phyloP scores from a whole-genome alignment of 305 asterid species.

The Solanum hybrid region DNA sequence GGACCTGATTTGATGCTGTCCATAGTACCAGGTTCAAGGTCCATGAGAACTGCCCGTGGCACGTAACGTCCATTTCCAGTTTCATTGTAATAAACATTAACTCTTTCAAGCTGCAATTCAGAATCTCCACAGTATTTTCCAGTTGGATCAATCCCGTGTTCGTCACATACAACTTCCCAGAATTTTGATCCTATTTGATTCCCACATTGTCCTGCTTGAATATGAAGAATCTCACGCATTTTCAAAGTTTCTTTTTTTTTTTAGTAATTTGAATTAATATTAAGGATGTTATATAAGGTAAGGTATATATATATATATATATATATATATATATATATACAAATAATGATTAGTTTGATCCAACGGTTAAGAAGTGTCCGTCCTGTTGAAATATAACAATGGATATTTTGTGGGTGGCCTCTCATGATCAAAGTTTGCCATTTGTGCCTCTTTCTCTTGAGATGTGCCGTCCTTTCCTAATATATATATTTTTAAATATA shows the following conservation, averaged over 20 bases:
- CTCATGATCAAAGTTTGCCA: not conserved
- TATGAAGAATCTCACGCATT: slow-evolving; percentile 38
- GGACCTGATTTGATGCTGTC: slow-evolving; percentile 38
- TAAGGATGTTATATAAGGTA: not conserved
- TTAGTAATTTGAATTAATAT: not conserved
- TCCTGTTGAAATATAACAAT: not conserved
- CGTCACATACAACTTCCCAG: slow-evolving; percentile 38
- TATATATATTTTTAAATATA: not conserved
- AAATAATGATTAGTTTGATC: not conserved
- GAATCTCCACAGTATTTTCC: slow-evolving; percentile 27
- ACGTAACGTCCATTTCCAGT: slow-evolving; percentile 31
- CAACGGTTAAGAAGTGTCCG: not conserved
- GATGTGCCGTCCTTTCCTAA: not conserved
- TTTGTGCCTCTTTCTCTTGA: not conserved
- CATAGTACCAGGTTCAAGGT: slow-evolving; percentile 46
- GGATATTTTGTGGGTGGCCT: not conserved
- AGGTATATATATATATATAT: not conserved
- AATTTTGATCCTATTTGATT: slow-evolving; percentile 37
- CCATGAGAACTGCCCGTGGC: slow-evolving; percentile 43
- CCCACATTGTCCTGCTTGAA: slow-evolving; percentile 48
- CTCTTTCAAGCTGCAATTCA: slow-evolving; percentile 30
- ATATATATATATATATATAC: not conserved
- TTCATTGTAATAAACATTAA: slow-evolving; percentile 35
- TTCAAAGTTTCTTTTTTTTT: not conserved
- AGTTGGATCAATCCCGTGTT: slow-evolving; percentile 43